Percentiles rank a stretch among this genome's conserved stretches.
These are phyloP conservation scores for Teratosphaeria pseudoeucalypti DNA, from an alignment of 2,329 filamentous ascomycete species.

Conservation along the genomic window DNA sequence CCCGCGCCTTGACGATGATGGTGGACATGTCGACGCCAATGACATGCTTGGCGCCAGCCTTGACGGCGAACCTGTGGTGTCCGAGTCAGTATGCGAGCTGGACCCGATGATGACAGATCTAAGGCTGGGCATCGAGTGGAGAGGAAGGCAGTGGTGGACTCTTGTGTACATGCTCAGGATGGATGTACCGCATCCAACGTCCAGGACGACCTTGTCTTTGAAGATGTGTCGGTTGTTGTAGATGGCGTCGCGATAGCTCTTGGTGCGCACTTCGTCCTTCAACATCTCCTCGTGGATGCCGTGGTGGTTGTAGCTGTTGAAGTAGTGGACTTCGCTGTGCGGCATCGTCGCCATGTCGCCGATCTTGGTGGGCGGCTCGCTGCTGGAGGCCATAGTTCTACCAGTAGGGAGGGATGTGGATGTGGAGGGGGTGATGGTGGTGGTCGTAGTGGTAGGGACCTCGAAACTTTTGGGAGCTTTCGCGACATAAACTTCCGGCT, in stretches of 20 bases:
- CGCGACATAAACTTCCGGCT: not conserved
- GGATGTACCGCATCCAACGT: slow-evolving; percentile 93
- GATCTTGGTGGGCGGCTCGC: slow-evolving; percentile 1
- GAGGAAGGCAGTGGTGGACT: not conserved
- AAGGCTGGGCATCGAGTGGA: not conserved
- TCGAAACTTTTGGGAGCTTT: not conserved
- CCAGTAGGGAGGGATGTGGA: not conserved
- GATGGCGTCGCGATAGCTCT: slow-evolving; percentile 94
- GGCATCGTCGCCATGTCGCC: slow-evolving; percentile 56
- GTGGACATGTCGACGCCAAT: slow-evolving; percentile 99
- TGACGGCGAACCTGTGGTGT: slow-evolving; percentile 74
- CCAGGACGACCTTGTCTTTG: slow-evolving; percentile 86
- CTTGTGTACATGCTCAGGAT: slow-evolving; percentile 85
- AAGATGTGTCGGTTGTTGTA: slow-evolving; percentile 93
- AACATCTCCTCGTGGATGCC: slow-evolving; percentile 98
- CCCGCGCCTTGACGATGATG: slow-evolving; percentile 95
- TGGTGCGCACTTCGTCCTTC: slow-evolving; percentile 97
- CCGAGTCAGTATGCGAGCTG: not conserved
- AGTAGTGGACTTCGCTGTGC: slow-evolving; percentile 97
- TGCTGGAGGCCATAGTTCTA: not conserved
- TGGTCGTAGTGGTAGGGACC: not conserved
- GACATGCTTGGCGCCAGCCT: slow-evolving; percentile 94
- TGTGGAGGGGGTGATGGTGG: not conserved
- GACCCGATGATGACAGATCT: not conserved
- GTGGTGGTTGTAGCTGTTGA: slow-evolving; percentile 99